Evolutionary conservation across 2,329 filamentous ascomycete genomes (phyloP).

Genomic region (Neofusicoccum laricinum): DNA sequence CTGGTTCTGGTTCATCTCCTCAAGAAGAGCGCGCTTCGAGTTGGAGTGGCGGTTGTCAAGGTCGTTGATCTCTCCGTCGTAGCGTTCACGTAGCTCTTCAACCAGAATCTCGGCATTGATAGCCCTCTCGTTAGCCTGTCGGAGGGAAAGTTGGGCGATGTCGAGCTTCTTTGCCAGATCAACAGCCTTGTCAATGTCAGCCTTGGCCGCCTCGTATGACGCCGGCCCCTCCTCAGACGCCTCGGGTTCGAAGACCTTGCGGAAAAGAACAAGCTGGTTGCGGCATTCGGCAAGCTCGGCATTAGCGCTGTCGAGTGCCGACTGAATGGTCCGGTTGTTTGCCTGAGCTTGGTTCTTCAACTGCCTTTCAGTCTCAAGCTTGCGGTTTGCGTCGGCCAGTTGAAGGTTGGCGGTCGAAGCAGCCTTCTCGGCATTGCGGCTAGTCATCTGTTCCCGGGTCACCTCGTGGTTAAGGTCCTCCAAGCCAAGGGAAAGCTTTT

Average conservation of each 20-base stretch:
- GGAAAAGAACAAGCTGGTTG: constrained; percentile 73
- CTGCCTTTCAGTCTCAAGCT: constrained; percentile 85
- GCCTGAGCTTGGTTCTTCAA: constrained; percentile 80
- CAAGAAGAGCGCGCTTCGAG: constrained; percentile 71
- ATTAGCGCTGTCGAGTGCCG: constrained; percentile 74
- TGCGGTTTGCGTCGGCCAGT: constrained; percentile 83
- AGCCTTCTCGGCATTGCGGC: constrained; percentile 84
- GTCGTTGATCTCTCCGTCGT: constrained; percentile 68
- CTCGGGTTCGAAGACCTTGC: constrained; percentile 83
- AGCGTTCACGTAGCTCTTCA: constrained; percentile 69
- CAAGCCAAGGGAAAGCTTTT: constrained; percentile 82
- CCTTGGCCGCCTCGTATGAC: constrained; percentile 65
- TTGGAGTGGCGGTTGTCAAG: constrained; percentile 60
- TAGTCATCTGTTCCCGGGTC: constrained; percentile 83
- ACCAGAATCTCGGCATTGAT: constrained; percentile 80
- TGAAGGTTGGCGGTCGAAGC: constrained; percentile 78
- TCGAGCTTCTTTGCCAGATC: constrained; percentile 85
- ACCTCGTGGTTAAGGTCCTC: constrained; percentile 94
- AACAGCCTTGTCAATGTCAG: constrained; percentile 64
- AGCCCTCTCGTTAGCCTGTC: constrained; percentile 77
- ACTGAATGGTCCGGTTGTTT: constrained; percentile 77
- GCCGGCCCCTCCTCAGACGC: constrained; percentile 55
- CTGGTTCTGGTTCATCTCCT: constrained; percentile 85
- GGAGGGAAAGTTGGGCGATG: constrained; percentile 81
- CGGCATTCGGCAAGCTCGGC: constrained; percentile 78